Evolutionary conservation across 2,329 filamentous ascomycete species (phyloP).

Genomic region (Trichophyton equinum): DNA sequence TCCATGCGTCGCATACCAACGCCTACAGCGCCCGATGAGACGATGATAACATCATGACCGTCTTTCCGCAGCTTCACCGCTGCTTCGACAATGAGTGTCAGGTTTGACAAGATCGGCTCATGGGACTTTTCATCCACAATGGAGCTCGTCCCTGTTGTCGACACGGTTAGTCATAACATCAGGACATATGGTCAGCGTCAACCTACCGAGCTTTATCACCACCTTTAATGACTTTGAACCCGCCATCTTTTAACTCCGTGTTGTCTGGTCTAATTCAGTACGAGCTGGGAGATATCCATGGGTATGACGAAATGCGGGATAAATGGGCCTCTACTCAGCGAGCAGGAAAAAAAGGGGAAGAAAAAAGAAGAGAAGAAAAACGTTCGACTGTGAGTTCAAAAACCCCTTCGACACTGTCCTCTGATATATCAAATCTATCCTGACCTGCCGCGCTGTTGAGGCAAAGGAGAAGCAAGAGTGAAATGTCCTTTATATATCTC

Average conservation of each 20-base stretch:
- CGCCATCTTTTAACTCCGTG: constrained; percentile 42
- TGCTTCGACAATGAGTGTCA: constrained; percentile 89
- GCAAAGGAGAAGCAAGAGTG: no score
- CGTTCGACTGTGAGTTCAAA: neutral
- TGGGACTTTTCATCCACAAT: constrained; percentile 95
- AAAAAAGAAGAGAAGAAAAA: neutral
- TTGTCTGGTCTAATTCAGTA: constrained; percentile 17
- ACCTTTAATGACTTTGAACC: constrained; percentile 54
- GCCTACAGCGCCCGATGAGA: constrained; percentile 93
- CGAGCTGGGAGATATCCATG: constrained; percentile 3
- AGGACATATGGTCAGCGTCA: neutral
- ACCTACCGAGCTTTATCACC: constrained; percentile 73
- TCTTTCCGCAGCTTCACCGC: constrained; percentile 75
- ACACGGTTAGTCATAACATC: constrained; percentile 9
- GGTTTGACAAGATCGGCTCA: constrained; percentile 78
- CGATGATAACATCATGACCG: constrained; percentile 88
- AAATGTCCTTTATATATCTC: neutral
- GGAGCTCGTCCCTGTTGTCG: constrained; percentile 73
- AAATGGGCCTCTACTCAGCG: neutral
- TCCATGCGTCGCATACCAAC: constrained; percentile 87
- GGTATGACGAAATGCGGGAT: constrained; percentile 3
- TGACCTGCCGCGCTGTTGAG: no score
- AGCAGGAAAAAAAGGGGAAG: neutral
- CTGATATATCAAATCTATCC: neutral
- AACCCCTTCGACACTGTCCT: neutral